These are phyloP conservation scores for Amyloporia xantha DNA, from an alignment of 768 basidiomycete genomes.

Conservation along the genomic window DNA sequence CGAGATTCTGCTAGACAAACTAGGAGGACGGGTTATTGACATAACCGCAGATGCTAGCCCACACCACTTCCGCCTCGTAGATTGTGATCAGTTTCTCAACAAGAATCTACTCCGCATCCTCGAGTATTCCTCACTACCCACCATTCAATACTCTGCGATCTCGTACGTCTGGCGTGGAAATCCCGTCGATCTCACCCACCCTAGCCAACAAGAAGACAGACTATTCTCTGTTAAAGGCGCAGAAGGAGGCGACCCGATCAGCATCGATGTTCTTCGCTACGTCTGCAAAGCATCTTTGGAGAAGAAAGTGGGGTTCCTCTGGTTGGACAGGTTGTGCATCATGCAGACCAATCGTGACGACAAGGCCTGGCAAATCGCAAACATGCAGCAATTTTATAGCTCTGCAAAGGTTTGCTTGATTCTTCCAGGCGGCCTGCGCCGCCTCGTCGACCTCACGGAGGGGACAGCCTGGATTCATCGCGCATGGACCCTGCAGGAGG, in stretches of 20 bases:
- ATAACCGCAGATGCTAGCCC: slow-evolving; percentile 3
- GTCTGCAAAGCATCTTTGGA: slow-evolving; percentile 4
- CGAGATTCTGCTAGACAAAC: too few species aligned
- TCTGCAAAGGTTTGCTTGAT: slow-evolving; percentile 7
- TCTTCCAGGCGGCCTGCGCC: slow-evolving; percentile 7
- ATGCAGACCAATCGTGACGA: slow-evolving; percentile 4
- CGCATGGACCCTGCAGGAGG: slow-evolving; percentile 11
- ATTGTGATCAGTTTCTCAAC: slow-evolving; percentile 3
- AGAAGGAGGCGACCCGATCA: slow-evolving; percentile 7
- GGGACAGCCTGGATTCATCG: slow-evolving; percentile 12
- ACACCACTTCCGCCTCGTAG: slow-evolving; percentile 6
- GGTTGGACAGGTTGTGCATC: slow-evolving; percentile 13
- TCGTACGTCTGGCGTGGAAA: slow-evolving; percentile 12
- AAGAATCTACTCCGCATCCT: not conserved
- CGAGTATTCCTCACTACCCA: slow-evolving; percentile 8
- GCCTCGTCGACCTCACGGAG: slow-evolving; percentile 7
- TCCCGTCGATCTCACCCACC: not conserved
- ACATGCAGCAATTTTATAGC: slow-evolving; percentile 9
- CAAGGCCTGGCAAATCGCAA: slow-evolving; percentile 10
- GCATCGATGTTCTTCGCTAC: slow-evolving; percentile 2
- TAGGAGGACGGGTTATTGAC: too few species aligned
- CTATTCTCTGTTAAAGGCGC: slow-evolving; percentile 6
- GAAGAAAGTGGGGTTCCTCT: slow-evolving; percentile 1
- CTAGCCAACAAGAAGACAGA: not conserved
- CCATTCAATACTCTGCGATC: slow-evolving; percentile 5